Evolutionary conservation across 768 basidiomycete species (phyloP).

Genomic region (Hypholoma fasciculare): DNA sequence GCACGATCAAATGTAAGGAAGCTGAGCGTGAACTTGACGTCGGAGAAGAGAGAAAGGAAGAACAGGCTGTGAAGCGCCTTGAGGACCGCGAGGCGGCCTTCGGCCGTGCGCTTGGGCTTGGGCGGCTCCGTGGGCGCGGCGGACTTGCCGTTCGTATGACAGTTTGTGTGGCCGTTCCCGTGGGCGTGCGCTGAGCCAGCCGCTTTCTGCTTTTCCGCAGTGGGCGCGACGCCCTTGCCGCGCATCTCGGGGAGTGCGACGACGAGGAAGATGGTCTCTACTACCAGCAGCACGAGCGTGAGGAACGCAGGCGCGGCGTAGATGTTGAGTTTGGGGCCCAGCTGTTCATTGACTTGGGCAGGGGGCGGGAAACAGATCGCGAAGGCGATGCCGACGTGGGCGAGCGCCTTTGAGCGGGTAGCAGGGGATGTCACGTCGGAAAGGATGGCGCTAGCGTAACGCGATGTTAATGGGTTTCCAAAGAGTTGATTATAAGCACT

Average conservation of each 20-base stretch:
- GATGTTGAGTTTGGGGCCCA: conserved; percentile 72
- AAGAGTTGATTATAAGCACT: conserved; percentile 26
- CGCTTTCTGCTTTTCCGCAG: conserved; percentile 21
- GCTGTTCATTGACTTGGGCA: conserved; percentile 57
- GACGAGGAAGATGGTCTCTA: conserved; percentile 80
- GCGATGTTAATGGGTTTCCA: not conserved
- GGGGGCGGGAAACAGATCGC: conserved; percentile 88
- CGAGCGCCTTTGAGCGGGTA: conserved; percentile 82
- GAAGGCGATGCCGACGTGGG: conserved; percentile 95
- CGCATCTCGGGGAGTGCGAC: conserved; percentile 86
- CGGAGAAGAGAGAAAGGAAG: conserved; percentile 91
- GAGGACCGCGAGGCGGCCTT: conserved; percentile 59
- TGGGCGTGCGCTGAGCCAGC: conserved; percentile 13
- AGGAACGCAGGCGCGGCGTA: conserved; percentile 90
- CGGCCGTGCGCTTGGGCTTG: conserved; percentile 31
- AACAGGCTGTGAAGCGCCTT: conserved; percentile 58
- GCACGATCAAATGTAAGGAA: conserved; percentile 90
- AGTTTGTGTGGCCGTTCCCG: conserved; percentile 18
- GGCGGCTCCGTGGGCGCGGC: conserved; percentile 20
- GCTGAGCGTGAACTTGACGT: conserved; percentile 94
- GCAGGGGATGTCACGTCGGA: conserved; percentile 85
- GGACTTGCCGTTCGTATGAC: conserved; percentile 16
- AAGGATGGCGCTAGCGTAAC: conserved; percentile 73
- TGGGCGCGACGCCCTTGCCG: conserved; percentile 35
- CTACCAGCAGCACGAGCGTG: conserved; percentile 72